Conservation (phyloP, 2,329 filamentous ascomycete genomes). For the Teratosphaeria zuluensis region DNA sequence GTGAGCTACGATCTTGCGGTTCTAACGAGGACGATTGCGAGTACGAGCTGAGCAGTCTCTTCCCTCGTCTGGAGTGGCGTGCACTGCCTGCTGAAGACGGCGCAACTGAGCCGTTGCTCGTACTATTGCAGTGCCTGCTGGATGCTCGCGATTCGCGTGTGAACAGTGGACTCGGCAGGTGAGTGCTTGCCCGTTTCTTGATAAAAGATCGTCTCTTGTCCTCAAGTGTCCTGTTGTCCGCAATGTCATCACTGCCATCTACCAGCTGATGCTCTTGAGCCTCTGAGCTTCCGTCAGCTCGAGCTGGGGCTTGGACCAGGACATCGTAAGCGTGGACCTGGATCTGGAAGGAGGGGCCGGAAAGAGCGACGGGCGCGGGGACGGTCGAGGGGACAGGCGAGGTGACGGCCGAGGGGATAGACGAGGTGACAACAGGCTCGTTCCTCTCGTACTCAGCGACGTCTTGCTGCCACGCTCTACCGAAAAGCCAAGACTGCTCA, state of each 20-base stretch:
- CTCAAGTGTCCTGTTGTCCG: constrained; percentile 28
- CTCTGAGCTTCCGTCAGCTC: constrained; percentile 21
- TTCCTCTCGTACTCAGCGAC: constrained; percentile 30
- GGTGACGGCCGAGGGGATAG: neutral
- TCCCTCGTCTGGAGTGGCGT: constrained; percentile 8
- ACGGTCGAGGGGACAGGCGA: constrained; percentile 18
- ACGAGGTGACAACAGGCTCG: constrained; percentile 28
- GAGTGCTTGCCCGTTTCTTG: constrained; percentile 29
- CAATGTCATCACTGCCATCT: constrained; percentile 24
- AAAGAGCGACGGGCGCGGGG: constrained; percentile 28
- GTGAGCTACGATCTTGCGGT: constrained; percentile 17
- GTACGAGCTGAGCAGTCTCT: constrained; percentile 14
- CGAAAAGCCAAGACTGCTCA: constrained; percentile 17
- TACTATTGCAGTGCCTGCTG: constrained; percentile 2
- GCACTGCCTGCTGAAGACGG: constrained; percentile 12
- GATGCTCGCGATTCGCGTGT: constrained; percentile 21
- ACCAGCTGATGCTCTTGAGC: constrained; percentile 31
- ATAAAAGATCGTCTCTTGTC: constrained; percentile 35
- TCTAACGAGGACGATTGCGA: constrained; percentile 23
- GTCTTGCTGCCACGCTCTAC: constrained; percentile 26
- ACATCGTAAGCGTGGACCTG: constrained; percentile 11
- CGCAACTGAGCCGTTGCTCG: constrained; percentile 9
- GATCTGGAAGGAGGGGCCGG: constrained; percentile 22
- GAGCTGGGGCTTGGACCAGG: constrained; percentile 14
- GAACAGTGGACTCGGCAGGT: constrained; percentile 31